phyloP scores from a whole-genome alignment of 345 rosid genomes.

The Corchorus olitorius region DNA sequence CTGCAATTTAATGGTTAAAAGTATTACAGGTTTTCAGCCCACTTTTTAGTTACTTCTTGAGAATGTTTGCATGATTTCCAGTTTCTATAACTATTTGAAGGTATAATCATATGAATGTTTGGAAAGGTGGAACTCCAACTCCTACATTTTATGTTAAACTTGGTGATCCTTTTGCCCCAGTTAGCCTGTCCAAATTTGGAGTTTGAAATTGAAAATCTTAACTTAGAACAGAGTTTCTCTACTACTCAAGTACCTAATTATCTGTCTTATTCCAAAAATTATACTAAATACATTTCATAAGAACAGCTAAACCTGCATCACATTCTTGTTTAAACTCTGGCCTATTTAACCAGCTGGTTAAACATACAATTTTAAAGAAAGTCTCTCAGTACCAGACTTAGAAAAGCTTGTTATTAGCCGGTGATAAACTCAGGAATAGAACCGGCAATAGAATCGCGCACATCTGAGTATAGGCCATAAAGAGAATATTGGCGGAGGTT shows the following conservation, averaged over 20 bases:
- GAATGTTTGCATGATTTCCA: background rate
- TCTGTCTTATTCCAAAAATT: no score
- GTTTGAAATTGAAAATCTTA: no score
- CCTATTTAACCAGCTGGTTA: background rate
- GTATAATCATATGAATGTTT: background rate
- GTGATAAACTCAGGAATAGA: conserved; percentile 24
- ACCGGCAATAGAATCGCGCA: conserved; percentile 32
- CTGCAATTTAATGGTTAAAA: background rate
- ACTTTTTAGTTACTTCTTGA: background rate
- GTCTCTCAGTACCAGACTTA: conserved; percentile 4
- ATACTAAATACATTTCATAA: background rate
- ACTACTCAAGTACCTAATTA: no score
- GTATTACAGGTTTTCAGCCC: background rate
- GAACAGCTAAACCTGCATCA: background rate
- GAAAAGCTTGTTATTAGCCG: conserved; percentile 15
- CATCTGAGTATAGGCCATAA: conserved; percentile 48
- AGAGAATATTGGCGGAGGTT: conserved; percentile 72
- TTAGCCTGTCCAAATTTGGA: no score
- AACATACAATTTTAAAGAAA: background rate
- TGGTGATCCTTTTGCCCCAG: no score
- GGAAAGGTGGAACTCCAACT: background rate
- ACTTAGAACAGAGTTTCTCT: no score
- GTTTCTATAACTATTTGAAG: background rate
- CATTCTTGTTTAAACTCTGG: background rate
- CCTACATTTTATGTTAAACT: no score